Evolutionary conservation across 306 rosid genomes (phyloP), one percentile per base, ranked within the genome.

Genomic region (Pyrus communis): DNA sequence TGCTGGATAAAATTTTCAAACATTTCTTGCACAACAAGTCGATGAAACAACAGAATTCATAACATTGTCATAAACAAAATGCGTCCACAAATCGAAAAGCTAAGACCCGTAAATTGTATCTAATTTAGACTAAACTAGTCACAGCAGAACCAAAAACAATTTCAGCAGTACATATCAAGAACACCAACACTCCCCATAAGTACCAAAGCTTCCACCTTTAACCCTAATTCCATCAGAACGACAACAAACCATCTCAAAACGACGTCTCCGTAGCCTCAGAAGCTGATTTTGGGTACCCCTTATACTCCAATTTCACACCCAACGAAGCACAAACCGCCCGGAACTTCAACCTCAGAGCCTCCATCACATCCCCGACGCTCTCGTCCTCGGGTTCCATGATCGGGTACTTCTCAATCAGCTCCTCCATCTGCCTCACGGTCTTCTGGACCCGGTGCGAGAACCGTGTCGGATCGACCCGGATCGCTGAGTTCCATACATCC

Each of bases 291-390:
- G 90, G 93, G 67, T 88, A 87, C 49, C 91, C 97, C 46, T 74
- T 60, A 30, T 89, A 88, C 75, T 88, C 90, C 80, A 89, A 85
- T 85, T 84, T 95, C 78, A 88, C 88, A 28, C 86, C 93, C 83
- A 92, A 72, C 1, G 90, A 86, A 35, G 91, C 88, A 79, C 79
- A 89, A 58, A 86, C 76, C n/a, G 85, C 85, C 87, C 82, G 87
- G 77, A 92, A 90, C 85, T 95, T 92, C 78, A 86, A 73, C 83
- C 96, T 86, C 76, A 92, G 78, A n/a, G 71, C 81, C 43, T 88
- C 91, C 95, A 92, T 89, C 17, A 89, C 73, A 67, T 88, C 90
- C 62, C 89, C 94, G 51, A 90, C 87, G 22, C 78, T 76, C 46
- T 82, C 80, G 58, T 88, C 64, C 80, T 95, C 97, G 0, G 97